A percentile compares a stretch with the other conserved stretches of the same genome.
phyloP scores from a whole-genome alignment of 176 grass and related monocot species.

The Triticum aestivum region DNA sequence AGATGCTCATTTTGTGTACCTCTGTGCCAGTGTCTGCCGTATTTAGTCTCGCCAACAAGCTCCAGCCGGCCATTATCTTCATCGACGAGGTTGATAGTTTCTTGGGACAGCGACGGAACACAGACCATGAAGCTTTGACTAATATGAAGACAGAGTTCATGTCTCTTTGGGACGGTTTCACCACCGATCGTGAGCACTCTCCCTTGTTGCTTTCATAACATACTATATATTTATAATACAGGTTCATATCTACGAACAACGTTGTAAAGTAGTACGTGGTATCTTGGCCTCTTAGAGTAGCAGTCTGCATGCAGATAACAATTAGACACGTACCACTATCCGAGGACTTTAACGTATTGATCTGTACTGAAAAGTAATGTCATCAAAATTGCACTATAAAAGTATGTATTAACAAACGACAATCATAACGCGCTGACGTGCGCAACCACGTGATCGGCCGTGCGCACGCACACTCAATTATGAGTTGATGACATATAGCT shows the following conservation, averaged over 20 bases:
- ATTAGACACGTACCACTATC: background rate
- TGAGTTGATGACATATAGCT: background rate
- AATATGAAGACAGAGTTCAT: conserved; percentile 99
- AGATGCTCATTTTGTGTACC: conserved; percentile 15
- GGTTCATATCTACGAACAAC: background rate
- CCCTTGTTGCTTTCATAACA: background rate
- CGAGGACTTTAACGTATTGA: background rate
- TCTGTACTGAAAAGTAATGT: background rate
- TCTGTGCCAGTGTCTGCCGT: conserved; percentile 72
- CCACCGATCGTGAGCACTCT: conserved; percentile 80
- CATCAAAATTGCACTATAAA: background rate
- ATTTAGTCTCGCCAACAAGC: conserved; percentile 83
- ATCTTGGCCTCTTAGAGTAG: background rate
- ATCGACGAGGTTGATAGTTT: conserved; percentile 98
- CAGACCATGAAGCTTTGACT: conserved; percentile 92
- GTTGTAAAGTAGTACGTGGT: background rate
- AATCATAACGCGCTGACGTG: background rate
- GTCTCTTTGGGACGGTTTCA: conserved; percentile 99
- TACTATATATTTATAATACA: background rate
- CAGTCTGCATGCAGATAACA: background rate
- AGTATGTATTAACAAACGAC: background rate
- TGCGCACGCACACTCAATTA: background rate
- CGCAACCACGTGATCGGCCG: background rate
- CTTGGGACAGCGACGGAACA: conserved; percentile 74
- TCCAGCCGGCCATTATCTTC: conserved; percentile 98